Conservation (phyloP, 352 stramenopile genomes). For the Globisporangium uncinulatum region DNA sequence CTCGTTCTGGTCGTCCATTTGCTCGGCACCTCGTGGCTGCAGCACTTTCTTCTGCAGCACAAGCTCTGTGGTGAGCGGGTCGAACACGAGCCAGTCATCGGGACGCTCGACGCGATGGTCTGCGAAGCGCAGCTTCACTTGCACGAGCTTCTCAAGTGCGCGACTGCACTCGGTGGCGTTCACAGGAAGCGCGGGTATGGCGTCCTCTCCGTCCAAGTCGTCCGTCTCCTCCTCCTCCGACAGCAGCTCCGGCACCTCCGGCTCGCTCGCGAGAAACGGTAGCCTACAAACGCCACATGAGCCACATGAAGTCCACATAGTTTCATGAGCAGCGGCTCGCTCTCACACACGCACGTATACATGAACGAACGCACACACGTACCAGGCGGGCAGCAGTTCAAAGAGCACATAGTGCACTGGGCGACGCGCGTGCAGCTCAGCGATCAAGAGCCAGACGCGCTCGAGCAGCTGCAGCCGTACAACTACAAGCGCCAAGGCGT, state of each 20-base stretch:
- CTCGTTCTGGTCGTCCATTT: not conserved
- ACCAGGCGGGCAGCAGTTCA: conserved; percentile 47
- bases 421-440: conserved; percentile 43
- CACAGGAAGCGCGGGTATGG: conserved; percentile 13
- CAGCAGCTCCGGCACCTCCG: conserved; percentile 53
- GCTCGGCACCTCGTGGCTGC: conserved; percentile 11
- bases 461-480: conserved; percentile 36
- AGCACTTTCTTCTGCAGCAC: conserved; percentile 44
- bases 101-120: conserved; percentile 45
- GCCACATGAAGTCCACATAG: not conserved
- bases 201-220: conserved; percentile 18
- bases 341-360: not conserved
- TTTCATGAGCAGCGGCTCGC: no score
- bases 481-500: conserved; percentile 23
- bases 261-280: conserved; percentile 46
- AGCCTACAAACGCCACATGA: conserved; percentile 21
- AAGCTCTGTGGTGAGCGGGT: conserved; percentile 50
- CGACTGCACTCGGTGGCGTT: conserved; percentile 32
- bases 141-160: conserved; percentile 47
- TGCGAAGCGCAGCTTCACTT: conserved; percentile 53
- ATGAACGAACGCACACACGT: conserved; percentile 13
- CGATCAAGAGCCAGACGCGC: conserved; percentile 33
- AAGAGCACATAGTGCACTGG: conserved; percentile 55
- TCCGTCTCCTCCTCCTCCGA: conserved; percentile 30
- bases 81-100: conserved; percentile 75